Evolutionary conservation across 164 flowering plant species (phyloP), one percentile per base, ranked within the genome.

Genomic region (Amborella trichopoda): DNA sequence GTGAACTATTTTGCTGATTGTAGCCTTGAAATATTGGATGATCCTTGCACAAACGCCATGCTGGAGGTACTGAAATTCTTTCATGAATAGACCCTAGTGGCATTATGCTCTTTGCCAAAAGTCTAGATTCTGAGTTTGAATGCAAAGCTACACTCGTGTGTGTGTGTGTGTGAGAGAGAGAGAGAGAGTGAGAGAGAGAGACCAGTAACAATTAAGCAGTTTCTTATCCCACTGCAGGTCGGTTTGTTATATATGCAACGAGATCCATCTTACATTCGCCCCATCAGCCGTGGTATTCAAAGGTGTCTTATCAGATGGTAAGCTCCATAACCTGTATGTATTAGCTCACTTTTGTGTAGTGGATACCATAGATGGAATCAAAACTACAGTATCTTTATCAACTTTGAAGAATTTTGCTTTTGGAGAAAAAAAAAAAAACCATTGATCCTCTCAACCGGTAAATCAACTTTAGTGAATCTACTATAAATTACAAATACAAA

Each of bases 241-340:
- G 99, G 99, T 42, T 63, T 91, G 63, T 71, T 91, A 17, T 91
- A 91, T 71, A 62, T 71, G 55, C 95, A 82, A 54, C 67, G 99
- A 25, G 95, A 91, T 61, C 99, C 99, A 22, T 70, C 99, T 37
- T 71, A 75, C 49, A 55, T 91, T 53, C 93, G 96, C 44, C 96
- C 99, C 4, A 28, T 79, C 44, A 68, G 81, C 49, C 75, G 68
- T 32, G 95, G 84, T 36, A 76, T 91, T 48, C 69, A 87, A 68
- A 82, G 96, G 68, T 91, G 99, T 53, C 79, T 91, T 60, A 83
- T 79, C 44, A 73, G 99, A 88, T 88, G 96, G 99, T 87, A 53
- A 71, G 89, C 48, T 16, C 14, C 9, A 30, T 30, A 8, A 30
- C 8, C 34, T 30, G 34, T 30, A 8, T 6, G 34, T 6, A 30